These are phyloP conservation scores for Prunus mongolica DNA, from an alignment of 306 rosid species.

Conservation along the genomic window DNA sequence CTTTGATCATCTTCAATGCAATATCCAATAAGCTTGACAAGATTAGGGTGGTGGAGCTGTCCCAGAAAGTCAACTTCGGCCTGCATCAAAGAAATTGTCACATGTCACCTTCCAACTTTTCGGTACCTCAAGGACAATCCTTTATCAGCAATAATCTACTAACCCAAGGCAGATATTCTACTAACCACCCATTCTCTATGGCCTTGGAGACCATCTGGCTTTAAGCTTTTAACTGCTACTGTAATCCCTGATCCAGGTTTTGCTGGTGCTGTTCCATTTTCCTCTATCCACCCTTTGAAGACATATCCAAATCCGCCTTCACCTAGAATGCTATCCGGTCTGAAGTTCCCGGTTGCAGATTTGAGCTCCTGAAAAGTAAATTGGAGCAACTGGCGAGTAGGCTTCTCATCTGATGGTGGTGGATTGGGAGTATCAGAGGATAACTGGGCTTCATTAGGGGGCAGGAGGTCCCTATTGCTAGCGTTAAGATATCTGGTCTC, in stretches of 20 bases:
- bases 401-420: conserved; percentile 49
- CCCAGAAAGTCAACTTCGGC: conserved; percentile 97
- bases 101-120: conserved; percentile 31
- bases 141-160: conserved; percentile 46
- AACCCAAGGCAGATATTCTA: conserved; percentile 73
- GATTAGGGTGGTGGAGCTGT: conserved; percentile 96
- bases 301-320: conserved; percentile 97
- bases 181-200: conserved; percentile 99
- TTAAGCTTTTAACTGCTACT: conserved; percentile 92
- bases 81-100: conserved; percentile 46
- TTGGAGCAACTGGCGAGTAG: conserved; percentile 62
- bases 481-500: conserved; percentile 91
- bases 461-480: conserved; percentile 81
- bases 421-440: conserved; percentile 66
- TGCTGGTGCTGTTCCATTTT: conserved; percentile 93
- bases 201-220: conserved; percentile 96
- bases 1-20: conserved; percentile 91
- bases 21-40: conserved; percentile 90
- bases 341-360: conserved; percentile 92
- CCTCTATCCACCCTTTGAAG: conserved; percentile 98
- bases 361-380: conserved; percentile 86
- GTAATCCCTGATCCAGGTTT: conserved; percentile 93
- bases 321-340: conserved; percentile 98
- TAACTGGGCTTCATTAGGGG: conserved; percentile 65
- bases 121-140: conserved; percentile 26